Evolutionary conservation across 768 basidiomycete genomes (phyloP).

Genomic region (Rhodotorula kratochvilovae): DNA sequence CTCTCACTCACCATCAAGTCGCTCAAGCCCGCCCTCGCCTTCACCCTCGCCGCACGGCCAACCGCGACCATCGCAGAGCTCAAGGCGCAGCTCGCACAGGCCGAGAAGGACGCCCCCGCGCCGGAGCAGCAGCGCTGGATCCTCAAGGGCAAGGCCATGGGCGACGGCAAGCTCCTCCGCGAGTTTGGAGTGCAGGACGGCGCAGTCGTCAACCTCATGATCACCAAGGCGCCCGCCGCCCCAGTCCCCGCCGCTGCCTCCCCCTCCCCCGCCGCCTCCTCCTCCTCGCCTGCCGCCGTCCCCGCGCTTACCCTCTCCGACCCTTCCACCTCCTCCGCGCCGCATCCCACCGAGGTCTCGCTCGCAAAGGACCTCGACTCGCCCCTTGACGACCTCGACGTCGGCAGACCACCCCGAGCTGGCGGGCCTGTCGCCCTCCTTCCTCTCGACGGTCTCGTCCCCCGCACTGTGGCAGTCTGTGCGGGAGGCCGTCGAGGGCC

Average conservation of each 20-base stretch:
- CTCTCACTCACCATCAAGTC: slow-evolving; percentile 82
- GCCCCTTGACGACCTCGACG: slow-evolving; percentile 37
- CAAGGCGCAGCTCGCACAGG: slow-evolving; percentile 65
- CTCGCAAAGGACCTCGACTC: slow-evolving; percentile 20
- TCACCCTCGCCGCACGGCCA: slow-evolving; percentile 62
- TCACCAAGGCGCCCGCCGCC: slow-evolving; percentile 67
- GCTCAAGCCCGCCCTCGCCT: slow-evolving; percentile 73
- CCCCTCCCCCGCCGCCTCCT: neutral
- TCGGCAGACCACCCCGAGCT: slow-evolving; percentile 43
- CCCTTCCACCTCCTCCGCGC: slow-evolving; percentile 8
- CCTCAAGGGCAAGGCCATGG: slow-evolving; percentile 88
- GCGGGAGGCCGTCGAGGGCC: slow-evolving; percentile 61
- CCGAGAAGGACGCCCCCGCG: slow-evolving; percentile 64
- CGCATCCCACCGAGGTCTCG: slow-evolving; percentile 6
- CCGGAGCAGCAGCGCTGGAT: slow-evolving; percentile 77
- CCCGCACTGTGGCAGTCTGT: slow-evolving; percentile 77
- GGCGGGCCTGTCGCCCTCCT: slow-evolving; percentile 47
- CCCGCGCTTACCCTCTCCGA: slow-evolving; percentile 38
- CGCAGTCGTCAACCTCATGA: slow-evolving; percentile 76
- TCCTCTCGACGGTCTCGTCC: slow-evolving; percentile 64
- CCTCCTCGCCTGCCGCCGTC: slow-evolving; percentile 24
- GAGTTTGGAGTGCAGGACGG: slow-evolving; percentile 82
- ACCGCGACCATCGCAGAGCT: slow-evolving; percentile 78
- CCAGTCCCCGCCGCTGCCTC: slow-evolving; percentile 50
- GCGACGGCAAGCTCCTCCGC: slow-evolving; percentile 78